Evolutionary conservation across 495 filamentous ascomycete species (phyloP).

Genomic region (Neurospora sp.): DNA sequence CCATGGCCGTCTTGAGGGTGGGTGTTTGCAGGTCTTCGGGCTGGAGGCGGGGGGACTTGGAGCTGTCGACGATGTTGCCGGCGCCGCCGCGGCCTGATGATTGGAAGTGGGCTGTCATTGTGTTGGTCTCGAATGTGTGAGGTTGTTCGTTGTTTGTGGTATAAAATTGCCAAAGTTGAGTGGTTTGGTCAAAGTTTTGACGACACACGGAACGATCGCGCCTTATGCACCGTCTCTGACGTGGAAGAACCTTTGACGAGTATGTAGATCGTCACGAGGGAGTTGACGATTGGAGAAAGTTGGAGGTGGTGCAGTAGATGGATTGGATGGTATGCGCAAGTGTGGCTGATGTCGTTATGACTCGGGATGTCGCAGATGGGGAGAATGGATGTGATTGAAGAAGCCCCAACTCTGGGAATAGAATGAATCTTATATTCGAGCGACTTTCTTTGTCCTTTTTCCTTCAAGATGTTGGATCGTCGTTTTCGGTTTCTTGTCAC

Average conservation of each 20-base stretch:
- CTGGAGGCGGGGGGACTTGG: slow-evolving; percentile 35
- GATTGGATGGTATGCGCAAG: background rate
- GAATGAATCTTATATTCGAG: background rate
- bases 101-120: slow-evolving; percentile 26
- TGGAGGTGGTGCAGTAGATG: background rate
- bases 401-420: background rate
- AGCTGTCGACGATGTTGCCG: slow-evolving; percentile 64
- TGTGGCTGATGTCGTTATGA: background rate
- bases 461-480: too few species aligned
- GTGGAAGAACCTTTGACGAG: background rate
- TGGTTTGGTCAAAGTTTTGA: background rate
- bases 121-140: background rate
- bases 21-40: slow-evolving; percentile 66
- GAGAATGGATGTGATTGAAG: background rate
- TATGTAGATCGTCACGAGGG: background rate
- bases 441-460: background rate
- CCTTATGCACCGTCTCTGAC: background rate
- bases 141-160: background rate
- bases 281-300: background rate
- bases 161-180: background rate
- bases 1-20: slow-evolving; percentile 67
- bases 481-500: background rate
- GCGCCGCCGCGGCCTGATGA: slow-evolving; percentile 45
- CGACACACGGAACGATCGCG: background rate
- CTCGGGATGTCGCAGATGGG: background rate